Base-by-base conservation (phyloP, 805 yeast species). In the Hanseniaspora vineae region DNA sequence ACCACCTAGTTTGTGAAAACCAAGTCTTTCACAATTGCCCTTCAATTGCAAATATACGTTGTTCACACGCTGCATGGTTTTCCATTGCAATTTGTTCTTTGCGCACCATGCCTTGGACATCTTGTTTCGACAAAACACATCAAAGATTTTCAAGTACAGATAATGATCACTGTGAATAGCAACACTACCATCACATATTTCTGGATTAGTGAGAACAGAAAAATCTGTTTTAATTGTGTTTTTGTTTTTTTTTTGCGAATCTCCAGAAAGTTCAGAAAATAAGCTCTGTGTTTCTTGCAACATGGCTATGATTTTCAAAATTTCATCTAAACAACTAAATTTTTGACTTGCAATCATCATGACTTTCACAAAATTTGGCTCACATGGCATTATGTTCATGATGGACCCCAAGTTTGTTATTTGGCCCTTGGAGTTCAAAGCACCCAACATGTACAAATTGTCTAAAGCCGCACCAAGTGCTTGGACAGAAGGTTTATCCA, bases 351-450 rank as follows among this genome's bases (percentile, higher is more conserved):
- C 79, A 1, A 78, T 67, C 12, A 90, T 62, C 32, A 92, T 60
- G 6, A 81, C 78, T 59, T 84, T 86, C 8, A 96, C 81, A 56
- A 88, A 72, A 71, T 85, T 85, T 3, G 97, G 97, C 54, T 87
- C 95, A 52, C 89, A 75, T 0, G 98, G 98, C 55, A 89, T 85
- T 50, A 81, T 87, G 1, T 96, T 82, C 96, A 92, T 89, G 51
- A 77, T 76, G 42, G 82, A 65, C 0, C 98, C 99, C 1, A 80
- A 58, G 44, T 75, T 69, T 0, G 97, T 90, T 39, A 92, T 66
- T 45, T 76, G 71, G 0, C 97, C 98, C 48, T 74, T 73, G 10
- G 81, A 78, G 54, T 84, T 87, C 47, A 92, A 65, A 0, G 97
- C 97, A 0, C 95, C 95, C 9, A 92, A 63, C 0, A 89, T 80